Conservation (phyloP, 176 grass and related monocot species). For the Dendrocalamus sinicus region DNA sequence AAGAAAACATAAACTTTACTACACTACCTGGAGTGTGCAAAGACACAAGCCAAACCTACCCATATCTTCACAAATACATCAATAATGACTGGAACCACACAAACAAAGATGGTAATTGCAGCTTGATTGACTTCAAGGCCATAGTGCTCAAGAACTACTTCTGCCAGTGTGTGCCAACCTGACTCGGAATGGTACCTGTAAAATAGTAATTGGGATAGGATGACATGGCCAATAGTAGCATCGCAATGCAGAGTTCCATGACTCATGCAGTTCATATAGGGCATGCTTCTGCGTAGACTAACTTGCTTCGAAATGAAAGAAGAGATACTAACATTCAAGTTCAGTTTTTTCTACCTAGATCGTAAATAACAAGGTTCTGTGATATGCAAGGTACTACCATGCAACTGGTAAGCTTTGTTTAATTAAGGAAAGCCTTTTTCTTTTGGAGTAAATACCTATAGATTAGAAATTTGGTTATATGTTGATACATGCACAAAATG, state of each 20-base stretch:
- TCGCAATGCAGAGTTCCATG: background rate
- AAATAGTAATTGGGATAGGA: background rate
- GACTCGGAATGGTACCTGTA: constrained; percentile 87
- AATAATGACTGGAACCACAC: constrained; percentile 76
- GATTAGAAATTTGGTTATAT: background rate
- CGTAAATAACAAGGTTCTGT: constrained; percentile 21
- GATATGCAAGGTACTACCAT: constrained; percentile 10
- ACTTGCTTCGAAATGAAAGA: background rate
- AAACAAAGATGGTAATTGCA: constrained; percentile 80
- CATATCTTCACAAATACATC: constrained; percentile 91
- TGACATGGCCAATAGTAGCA: background rate
- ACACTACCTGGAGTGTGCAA: background rate
- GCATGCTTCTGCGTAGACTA: background rate
- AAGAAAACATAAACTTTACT: background rate
- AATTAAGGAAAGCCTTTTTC: background rate
- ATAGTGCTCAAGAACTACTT: constrained; percentile 83
- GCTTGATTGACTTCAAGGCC: constrained; percentile 85
- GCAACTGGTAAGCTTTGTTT: background rate
- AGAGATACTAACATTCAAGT: constrained; percentile 3
- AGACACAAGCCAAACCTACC: constrained; percentile 53
- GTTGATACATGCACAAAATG: background rate
- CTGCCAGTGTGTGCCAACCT: constrained; percentile 79
- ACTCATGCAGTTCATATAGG: background rate
- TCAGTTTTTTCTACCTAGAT: constrained; percentile 18
- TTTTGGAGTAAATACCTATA: background rate